Evolutionary conservation across 208 protist genomes (phyloP).

Genomic region (Novymonas esmeraldas): DNA sequence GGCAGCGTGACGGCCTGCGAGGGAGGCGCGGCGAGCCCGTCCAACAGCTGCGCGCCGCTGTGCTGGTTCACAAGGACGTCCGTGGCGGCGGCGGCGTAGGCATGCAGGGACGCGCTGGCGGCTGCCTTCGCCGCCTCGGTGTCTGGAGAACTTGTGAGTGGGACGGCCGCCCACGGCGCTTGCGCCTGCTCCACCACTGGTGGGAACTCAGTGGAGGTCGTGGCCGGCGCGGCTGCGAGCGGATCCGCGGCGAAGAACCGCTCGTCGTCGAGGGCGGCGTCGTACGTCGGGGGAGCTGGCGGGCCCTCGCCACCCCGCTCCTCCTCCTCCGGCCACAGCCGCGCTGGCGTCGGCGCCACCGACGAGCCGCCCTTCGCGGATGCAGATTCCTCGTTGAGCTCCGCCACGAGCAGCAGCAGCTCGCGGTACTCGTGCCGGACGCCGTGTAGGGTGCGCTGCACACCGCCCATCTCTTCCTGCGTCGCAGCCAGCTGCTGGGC

Average conservation of each 20-base stretch:
- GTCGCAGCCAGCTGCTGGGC: conserved; percentile 11
- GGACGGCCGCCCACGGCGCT: too few species aligned
- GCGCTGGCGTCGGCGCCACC: conserved; percentile 11
- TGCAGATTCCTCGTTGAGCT: conserved; percentile 48
- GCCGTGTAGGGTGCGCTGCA: conserved; percentile 21
- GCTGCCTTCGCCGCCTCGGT: background rate
- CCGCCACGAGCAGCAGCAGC: conserved; percentile 58
- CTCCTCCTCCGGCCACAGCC: conserved; percentile 12
- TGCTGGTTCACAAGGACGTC: too few species aligned
- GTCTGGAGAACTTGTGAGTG: too few species aligned
- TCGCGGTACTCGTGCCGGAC: conserved; percentile 52
- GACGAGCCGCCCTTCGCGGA: conserved; percentile 21
- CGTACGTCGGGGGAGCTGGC: background rate
- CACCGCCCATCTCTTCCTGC: conserved; percentile 8
- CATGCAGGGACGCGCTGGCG: background rate
- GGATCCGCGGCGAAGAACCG: background rate
- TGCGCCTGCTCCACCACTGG: too few species aligned
- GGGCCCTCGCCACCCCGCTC: background rate
- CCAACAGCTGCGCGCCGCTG: too few species aligned
- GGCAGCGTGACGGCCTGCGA: background rate
- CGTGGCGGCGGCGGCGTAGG: conserved; percentile 11
- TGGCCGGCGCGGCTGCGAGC: too few species aligned
- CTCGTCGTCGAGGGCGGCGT: background rate
- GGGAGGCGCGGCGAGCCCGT: too few species aligned
- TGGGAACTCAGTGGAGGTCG: too few species aligned